Evolutionary conservation across 176 grass and related monocot genomes (phyloP).

Genomic region (Avena sativa): DNA sequence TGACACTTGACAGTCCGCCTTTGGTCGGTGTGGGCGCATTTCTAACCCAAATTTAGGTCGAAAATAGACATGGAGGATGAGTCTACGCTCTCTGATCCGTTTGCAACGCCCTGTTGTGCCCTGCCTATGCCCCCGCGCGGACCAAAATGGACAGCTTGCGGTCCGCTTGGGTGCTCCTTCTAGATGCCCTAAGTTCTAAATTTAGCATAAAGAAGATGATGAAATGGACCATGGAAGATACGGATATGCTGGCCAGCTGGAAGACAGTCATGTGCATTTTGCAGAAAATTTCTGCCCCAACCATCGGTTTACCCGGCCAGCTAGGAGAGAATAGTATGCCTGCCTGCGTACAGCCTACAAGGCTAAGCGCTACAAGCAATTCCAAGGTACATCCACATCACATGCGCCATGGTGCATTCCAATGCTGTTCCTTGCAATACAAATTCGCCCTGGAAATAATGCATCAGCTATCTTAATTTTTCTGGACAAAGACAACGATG

Average conservation of each 20-base stretch:
- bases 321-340: constrained; percentile 22
- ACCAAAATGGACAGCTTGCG: too few species aligned
- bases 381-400: background rate
- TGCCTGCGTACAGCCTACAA: background rate
- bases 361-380: constrained; percentile 22
- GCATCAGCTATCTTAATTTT: background rate
- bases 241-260: constrained; percentile 16
- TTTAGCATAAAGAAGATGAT: background rate
- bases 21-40: too few species aligned
- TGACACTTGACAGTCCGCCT: too few species aligned
- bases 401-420: background rate
- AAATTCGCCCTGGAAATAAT: background rate
- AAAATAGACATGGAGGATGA: too few species aligned
- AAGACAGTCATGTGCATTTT: constrained; percentile 33
- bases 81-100: too few species aligned
- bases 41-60: too few species aligned
- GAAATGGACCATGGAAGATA: background rate
- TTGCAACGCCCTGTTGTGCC: too few species aligned
- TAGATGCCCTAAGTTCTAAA: too few species aligned
- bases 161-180: too few species aligned
- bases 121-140: too few species aligned
- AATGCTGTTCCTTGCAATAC: background rate
- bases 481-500: background rate
- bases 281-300: background rate
- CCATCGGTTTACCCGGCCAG: background rate